Conservation (phyloP, 2,329 filamentous ascomycete species). For the Rhinocladiella mackenziei region DNA sequence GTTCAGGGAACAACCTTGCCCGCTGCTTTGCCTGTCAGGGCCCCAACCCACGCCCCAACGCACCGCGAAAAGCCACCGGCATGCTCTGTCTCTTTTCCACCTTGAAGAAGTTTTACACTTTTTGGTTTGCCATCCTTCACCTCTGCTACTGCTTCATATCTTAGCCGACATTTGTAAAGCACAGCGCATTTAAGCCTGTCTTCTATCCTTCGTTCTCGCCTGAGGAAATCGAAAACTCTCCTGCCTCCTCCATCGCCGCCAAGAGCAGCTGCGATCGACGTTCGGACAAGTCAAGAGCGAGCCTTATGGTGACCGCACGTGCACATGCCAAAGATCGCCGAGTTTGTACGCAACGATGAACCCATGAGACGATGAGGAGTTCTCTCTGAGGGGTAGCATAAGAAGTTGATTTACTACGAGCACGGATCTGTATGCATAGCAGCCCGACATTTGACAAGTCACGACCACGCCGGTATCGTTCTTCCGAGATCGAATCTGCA, state of each 20-base stretch:
- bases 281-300: neutral
- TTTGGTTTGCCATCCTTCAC: neutral
- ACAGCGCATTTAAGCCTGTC: neutral
- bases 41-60: no score
- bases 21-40: no score
- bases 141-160: neutral
- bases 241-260: neutral
- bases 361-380: neutral
- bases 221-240: neutral
- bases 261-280: neutral
- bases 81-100: neutral
- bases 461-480: no score
- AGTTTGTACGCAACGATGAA: neutral
- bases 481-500: no score
- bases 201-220: neutral
- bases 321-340: neutral
- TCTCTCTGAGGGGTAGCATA: neutral
- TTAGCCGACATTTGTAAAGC: neutral
- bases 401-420: no score
- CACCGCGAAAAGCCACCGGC: no score
- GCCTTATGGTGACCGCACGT: neutral
- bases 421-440: no score
- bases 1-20: no score
- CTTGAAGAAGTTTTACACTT: neutral
- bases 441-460: no score